Evolutionary conservation across 495 filamentous ascomycete genomes (phyloP), one percentile per base, ranked within the genome.

Genomic region (Penicillium longicatenatum): DNA sequence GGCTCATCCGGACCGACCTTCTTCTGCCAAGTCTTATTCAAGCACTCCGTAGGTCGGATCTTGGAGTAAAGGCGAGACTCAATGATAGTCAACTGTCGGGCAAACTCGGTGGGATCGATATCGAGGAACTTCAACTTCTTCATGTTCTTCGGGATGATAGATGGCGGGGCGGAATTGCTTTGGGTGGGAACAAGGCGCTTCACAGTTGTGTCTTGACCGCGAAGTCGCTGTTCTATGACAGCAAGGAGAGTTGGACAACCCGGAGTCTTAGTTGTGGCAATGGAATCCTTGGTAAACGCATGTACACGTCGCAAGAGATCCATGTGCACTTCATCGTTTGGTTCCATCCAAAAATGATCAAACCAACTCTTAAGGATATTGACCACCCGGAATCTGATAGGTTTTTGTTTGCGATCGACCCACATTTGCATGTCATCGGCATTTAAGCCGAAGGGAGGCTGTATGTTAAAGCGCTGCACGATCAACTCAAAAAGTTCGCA

Each of bases 51-150:
- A 0, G 94, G 88, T 65, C 91, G 92, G 72, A 98, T 92, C 75
- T 96, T 97, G 39, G 87, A 91, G 71, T 98, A 98, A 4, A 97
- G 83, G 57, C 87, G 89, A 6, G 93, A 96, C 69, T 98, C 94
- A 55, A 98, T 96, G 64, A 98, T 96, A 2, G 94, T 98, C 54
- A 98, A 77, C 72, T 98, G 94, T 31, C 94, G 86, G 21, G 93
- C 94, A 75, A 98, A 98, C 71, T 98, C 94, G 2, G 88, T 89
- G 12, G 90, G 86, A 67, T 98, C 94, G 55, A 98, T 97, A 68
- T 98, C 95, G 50, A 98, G 81, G 75, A 98, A 98, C 73, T 97
- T 98, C 59, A 98, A 85, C 70, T 96, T 98, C 86, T 94, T 97
- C 91, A 98, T 96, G 72, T 97, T 96, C 84, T 96, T 97, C 0